Evolutionary conservation across 345 rosid genomes (phyloP).

Genomic region (Citrus trifoliata): DNA sequence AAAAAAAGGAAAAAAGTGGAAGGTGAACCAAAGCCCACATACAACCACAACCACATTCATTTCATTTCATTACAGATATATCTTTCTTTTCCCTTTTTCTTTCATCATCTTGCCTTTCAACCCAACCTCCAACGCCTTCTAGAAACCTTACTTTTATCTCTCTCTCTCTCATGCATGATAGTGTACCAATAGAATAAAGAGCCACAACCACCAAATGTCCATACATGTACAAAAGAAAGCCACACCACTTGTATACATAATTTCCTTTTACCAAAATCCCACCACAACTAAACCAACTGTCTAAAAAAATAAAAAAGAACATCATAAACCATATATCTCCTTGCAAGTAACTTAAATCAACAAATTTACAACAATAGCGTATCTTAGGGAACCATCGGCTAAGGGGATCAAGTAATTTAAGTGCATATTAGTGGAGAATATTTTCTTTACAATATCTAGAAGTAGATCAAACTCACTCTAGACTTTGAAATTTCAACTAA

Average conservation of each 20-base stretch:
- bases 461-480: no score
- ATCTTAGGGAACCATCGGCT: background rate
- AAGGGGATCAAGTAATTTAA: no score
- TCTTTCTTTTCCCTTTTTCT: background rate
- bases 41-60: conserved; percentile 49
- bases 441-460: no score
- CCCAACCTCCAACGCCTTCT: conserved; percentile 58
- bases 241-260: conserved; percentile 22
- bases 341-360: background rate
- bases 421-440: no score
- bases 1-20: conserved; percentile 24
- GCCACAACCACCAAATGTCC: conserved; percentile 40
- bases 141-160: conserved; percentile 27
- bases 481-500: no score
- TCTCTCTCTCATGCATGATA: conserved; percentile 30
- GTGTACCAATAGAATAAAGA: conserved; percentile 47
- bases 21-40: conserved; percentile 68
- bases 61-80: background rate
- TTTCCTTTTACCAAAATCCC: conserved; percentile 29
- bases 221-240: conserved; percentile 27
- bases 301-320: background rate
- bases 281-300: conserved; percentile 34
- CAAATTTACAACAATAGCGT: background rate
- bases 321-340: background rate
- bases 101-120: conserved; percentile 26